These are phyloP conservation scores for Blastosporella zonata DNA, from an alignment of 1,284 basidiomycete species.

Conservation along the genomic window DNA sequence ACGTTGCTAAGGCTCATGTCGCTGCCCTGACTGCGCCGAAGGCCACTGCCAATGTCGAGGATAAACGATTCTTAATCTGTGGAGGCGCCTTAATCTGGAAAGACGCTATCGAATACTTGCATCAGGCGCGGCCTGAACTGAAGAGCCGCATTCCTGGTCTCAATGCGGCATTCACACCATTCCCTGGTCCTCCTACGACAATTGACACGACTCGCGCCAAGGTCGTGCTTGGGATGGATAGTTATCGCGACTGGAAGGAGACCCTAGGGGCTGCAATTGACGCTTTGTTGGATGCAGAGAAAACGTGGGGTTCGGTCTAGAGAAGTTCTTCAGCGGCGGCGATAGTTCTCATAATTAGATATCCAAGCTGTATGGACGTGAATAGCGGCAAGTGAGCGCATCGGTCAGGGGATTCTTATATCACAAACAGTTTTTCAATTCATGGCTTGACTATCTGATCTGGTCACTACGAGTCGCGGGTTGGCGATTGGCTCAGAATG, in stretches of 20 bases:
- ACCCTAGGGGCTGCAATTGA: slow-evolving; percentile 30
- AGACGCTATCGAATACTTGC: slow-evolving; percentile 29
- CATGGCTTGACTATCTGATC: too few relatives aligned
- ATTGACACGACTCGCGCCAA: slow-evolving; percentile 28
- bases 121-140: slow-evolving; percentile 27
- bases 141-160: slow-evolving; percentile 26
- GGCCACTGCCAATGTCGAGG: slow-evolving; percentile 14
- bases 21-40: slow-evolving; percentile 27
- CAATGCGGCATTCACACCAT: slow-evolving; percentile 12
- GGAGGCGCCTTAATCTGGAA: slow-evolving; percentile 29
- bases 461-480: background rate
- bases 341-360: too few relatives aligned
- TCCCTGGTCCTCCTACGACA: slow-evolving; percentile 15
- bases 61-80: slow-evolving; percentile 33
- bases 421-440: too few relatives aligned
- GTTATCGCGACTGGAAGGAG: slow-evolving; percentile 29
- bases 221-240: slow-evolving; percentile 26
- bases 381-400: too few relatives aligned
- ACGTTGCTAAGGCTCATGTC: slow-evolving; percentile 36
- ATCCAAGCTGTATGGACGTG: too few relatives aligned
- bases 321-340: too few relatives aligned
- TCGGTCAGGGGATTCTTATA: too few relatives aligned
- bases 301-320: slow-evolving; percentile 19
- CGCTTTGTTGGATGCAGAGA: slow-evolving; percentile 28
- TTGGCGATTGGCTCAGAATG: background rate